These are phyloP conservation scores for Suhomyces sp. DNA, from an alignment of 805 yeast genomes.

Conservation along the genomic window DNA sequence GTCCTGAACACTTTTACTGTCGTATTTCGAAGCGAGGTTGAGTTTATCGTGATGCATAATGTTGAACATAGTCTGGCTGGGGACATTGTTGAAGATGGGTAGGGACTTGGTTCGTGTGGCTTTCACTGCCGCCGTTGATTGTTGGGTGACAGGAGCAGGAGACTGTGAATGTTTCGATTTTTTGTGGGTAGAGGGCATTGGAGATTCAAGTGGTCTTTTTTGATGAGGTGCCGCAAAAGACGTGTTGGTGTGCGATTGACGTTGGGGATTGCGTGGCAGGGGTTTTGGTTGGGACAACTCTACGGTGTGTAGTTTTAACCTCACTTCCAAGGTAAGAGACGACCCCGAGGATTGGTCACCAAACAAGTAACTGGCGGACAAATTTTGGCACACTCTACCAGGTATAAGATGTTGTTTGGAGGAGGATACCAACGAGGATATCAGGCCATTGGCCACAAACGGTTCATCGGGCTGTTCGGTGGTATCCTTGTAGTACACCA, in stretches of 20 bases:
- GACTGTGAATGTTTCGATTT: conserved; percentile 7
- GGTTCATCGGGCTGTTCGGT: conserved; percentile 50
- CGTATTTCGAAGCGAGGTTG: conserved; percentile 37
- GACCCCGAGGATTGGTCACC: conserved; percentile 35
- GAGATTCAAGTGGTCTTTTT: conserved; percentile 7
- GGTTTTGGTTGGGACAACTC: conserved; percentile 14
- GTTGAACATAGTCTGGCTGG: conserved; percentile 37
- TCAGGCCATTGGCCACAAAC: conserved; percentile 41
- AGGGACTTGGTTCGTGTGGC: conserved; percentile 45
- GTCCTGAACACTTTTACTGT: conserved; percentile 40
- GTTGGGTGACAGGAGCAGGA: conserved; percentile 6
- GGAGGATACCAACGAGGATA: conserved; percentile 28
- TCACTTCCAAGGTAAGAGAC: conserved; percentile 54
- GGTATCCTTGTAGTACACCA: conserved; percentile 45
- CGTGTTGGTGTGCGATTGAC: conserved; percentile 2
- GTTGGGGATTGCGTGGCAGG: neutral
- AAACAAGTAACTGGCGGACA: conserved; percentile 43
- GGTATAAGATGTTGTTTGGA: conserved; percentile 33
- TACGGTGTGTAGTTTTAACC: conserved; percentile 47
- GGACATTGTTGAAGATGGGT: conserved; percentile 40
- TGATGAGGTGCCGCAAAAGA: neutral
- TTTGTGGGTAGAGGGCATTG: conserved; percentile 10
- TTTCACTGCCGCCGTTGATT: conserved; percentile 24
- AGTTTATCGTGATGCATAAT: conserved; percentile 42
- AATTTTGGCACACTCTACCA: conserved; percentile 58